A percentile compares a stretch with the other conserved stretches of the same genome.
These are phyloP conservation scores for Pulveroboletus sp. DNA, from an alignment of 768 basidiomycete genomes.

Conservation along the genomic window DNA sequence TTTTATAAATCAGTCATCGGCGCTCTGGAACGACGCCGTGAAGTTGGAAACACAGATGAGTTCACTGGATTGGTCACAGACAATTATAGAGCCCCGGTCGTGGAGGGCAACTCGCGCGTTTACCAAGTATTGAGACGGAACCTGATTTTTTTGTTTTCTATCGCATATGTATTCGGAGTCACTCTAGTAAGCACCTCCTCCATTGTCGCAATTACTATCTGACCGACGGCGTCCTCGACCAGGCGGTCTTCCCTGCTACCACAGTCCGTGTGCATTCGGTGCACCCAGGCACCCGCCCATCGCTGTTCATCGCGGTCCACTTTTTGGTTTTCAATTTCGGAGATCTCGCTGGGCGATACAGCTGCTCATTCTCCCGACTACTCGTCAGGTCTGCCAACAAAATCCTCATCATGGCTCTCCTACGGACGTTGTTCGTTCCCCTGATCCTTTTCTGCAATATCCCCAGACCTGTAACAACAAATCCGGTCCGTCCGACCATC, in stretches of 20 bases:
- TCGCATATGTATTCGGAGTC: slow-evolving; percentile 70
- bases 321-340: slow-evolving; percentile 74
- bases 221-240: slow-evolving; percentile 3
- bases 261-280: slow-evolving; percentile 72
- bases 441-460: slow-evolving; percentile 88
- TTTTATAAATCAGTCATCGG: slow-evolving; percentile 53
- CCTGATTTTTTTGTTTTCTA: slow-evolving; percentile 61
- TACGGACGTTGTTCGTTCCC: slow-evolving; percentile 79
- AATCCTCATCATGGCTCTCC: slow-evolving; percentile 57
- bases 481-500: slow-evolving; percentile 42
- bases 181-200: slow-evolving; percentile 59
- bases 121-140: slow-evolving; percentile 61
- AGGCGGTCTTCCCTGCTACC: slow-evolving; percentile 87
- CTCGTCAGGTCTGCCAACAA: slow-evolving; percentile 64
- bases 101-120: slow-evolving; percentile 40
- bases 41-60: slow-evolving; percentile 24
- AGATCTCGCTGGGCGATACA: slow-evolving; percentile 65
- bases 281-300: slow-evolving; percentile 61
- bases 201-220: background rate
- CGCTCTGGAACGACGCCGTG: slow-evolving; percentile 38
- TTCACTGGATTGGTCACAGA: slow-evolving; percentile 34
- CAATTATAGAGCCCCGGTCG: slow-evolving; percentile 17
- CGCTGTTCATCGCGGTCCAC: slow-evolving; percentile 77
- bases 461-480: slow-evolving; percentile 37
- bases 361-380: slow-evolving; percentile 52